Percentiles rank a stretch among this genome's conserved stretches.
Evolutionary conservation across 345 rosid species (phyloP).

Genomic region (Hirschfeldia incana): DNA sequence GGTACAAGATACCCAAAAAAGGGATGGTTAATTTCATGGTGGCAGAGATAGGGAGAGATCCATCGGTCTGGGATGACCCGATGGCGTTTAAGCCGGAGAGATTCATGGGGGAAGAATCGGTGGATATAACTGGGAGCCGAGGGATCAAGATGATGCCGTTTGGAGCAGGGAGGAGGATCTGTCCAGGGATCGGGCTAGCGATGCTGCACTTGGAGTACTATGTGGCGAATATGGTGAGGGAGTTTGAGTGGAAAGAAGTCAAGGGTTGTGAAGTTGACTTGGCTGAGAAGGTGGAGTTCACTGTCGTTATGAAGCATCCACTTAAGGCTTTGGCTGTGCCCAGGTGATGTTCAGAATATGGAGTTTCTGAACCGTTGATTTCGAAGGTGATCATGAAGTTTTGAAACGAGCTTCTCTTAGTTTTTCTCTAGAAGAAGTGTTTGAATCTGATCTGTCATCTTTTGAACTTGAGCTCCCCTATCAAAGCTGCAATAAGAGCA

Average conservation of each 20-base stretch:
- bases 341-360: conserved; percentile 5
- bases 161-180: conserved; percentile 48
- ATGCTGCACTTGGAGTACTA: conserved; percentile 44
- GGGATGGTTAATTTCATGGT: conserved; percentile 36
- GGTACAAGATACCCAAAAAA: conserved; percentile 37
- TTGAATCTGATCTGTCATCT: background rate
- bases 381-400: no score
- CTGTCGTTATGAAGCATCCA: conserved; percentile 36
- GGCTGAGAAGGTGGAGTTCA: conserved; percentile 37
- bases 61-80: conserved; percentile 41
- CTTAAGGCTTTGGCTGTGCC: conserved; percentile 35
- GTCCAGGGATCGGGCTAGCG: conserved; percentile 41
- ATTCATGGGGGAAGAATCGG: conserved; percentile 22
- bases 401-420: background rate
- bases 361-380: background rate
- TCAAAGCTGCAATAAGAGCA: background rate
- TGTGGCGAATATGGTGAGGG: conserved; percentile 40
- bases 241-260: conserved; percentile 40
- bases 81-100: conserved; percentile 49
- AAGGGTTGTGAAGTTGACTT: conserved; percentile 31
- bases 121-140: conserved; percentile 42
- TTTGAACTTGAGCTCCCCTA: background rate
- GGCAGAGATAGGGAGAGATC: conserved; percentile 42
- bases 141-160: conserved; percentile 52
- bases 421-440: background rate